Evolutionary conservation across 1,284 basidiomycete genomes (phyloP).

Genomic region (Sporisorium iseilematis-ciliati): DNA sequence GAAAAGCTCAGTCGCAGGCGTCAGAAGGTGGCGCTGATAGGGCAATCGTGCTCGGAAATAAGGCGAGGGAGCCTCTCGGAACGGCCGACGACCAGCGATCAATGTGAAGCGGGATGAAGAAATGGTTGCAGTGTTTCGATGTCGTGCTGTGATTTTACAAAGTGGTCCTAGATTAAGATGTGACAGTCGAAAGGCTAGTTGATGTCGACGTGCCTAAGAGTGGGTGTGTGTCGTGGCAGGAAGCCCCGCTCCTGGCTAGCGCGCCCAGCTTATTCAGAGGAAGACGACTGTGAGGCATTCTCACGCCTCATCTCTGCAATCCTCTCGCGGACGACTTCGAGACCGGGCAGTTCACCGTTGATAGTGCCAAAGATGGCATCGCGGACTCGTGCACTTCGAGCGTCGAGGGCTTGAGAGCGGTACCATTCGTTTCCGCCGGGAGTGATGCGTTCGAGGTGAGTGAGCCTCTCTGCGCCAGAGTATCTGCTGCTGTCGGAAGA

Average conservation of each 20-base stretch:
- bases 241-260: background rate
- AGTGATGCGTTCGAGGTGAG: constrained; percentile 40
- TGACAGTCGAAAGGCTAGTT: background rate
- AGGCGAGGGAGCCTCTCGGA: background rate
- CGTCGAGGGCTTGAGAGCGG: constrained; percentile 46
- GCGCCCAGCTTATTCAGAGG: constrained; percentile 11
- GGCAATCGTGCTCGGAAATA: background rate
- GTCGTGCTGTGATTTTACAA: background rate
- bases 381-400: constrained; percentile 59
- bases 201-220: background rate
- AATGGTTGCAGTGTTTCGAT: background rate
- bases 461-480: constrained; percentile 47
- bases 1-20: constrained; percentile 4
- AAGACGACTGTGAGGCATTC: constrained; percentile 11
- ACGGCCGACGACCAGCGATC: background rate
- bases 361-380: constrained; percentile 69
- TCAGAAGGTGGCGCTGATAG: background rate
- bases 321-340: constrained; percentile 66
- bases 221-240: background rate
- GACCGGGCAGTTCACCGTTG: constrained; percentile 63
- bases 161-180: background rate
- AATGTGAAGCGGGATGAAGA: background rate
- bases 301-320: constrained; percentile 39
- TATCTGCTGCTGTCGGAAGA: constrained; percentile 43
- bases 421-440: constrained; percentile 54